These are phyloP conservation scores for Pseudevernia furfuracea DNA, from an alignment of 495 filamentous ascomycete genomes.

Conservation along the genomic window DNA sequence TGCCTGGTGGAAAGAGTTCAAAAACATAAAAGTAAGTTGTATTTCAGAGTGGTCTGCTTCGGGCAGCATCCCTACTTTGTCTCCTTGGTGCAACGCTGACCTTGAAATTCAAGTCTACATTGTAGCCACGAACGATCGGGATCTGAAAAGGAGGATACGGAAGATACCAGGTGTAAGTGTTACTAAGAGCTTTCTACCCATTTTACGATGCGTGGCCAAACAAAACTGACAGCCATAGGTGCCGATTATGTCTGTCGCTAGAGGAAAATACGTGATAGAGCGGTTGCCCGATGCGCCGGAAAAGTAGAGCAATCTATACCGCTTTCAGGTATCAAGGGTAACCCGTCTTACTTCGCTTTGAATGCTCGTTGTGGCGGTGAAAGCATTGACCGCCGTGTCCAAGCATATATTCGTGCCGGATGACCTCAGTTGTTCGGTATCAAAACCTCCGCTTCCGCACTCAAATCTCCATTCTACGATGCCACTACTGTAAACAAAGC, in stretches of 20 bases:
- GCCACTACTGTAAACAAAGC: neutral
- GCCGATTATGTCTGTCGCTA: constrained; percentile 60
- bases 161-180: constrained; percentile 57
- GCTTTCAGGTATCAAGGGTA: neutral
- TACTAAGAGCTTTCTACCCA: constrained; percentile 24
- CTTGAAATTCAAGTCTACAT: constrained; percentile 12
- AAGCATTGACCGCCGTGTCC: neutral
- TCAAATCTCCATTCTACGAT: neutral
- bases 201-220: constrained; percentile 24
- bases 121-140: constrained; percentile 31
- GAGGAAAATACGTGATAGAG: constrained; percentile 89
- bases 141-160: constrained; percentile 67
- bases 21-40: constrained; percentile 48
- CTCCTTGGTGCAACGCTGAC: neutral
- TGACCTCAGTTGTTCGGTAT: neutral
- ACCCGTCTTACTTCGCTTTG: neutral
- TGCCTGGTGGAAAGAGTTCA: constrained; percentile 82
- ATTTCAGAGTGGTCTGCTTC: neutral
- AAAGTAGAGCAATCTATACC: constrained; percentile 26
- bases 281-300: constrained; percentile 74
- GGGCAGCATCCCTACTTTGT: constrained; percentile 42
- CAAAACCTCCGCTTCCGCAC: neutral
- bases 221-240: constrained; percentile 26
- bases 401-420: neutral
- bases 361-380: neutral